These are phyloP conservation scores for Drechslera avenae DNA, from an alignment of 2,329 filamentous ascomycete genomes.

Conservation along the genomic window DNA sequence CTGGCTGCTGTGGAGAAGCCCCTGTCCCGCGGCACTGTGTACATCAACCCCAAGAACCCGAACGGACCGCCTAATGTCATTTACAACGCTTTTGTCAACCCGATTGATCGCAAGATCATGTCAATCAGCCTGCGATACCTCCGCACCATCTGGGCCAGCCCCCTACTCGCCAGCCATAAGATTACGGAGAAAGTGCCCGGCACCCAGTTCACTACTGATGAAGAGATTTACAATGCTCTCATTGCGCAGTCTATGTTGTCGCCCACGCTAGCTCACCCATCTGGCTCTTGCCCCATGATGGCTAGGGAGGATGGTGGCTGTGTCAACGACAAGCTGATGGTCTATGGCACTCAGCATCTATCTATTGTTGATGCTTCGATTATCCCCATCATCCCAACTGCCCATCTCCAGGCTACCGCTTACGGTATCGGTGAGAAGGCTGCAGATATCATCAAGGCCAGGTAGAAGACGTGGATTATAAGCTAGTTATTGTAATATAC, in stretches of 20 bases:
- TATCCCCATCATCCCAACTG: slow-evolving; percentile 38
- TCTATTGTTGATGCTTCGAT: slow-evolving; percentile 41
- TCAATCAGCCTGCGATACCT: slow-evolving; percentile 43
- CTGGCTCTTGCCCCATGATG: slow-evolving; percentile 40
- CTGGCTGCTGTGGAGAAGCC: slow-evolving; percentile 42
- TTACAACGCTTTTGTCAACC: slow-evolving; percentile 38
- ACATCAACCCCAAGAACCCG: slow-evolving; percentile 41
- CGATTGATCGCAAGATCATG: slow-evolving; percentile 33
- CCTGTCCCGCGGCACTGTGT: slow-evolving; percentile 41
- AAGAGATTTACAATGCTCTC: slow-evolving; percentile 28
- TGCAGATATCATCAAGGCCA: slow-evolving; percentile 40
- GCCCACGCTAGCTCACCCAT: slow-evolving; percentile 40
- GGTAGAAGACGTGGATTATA: slow-evolving; percentile 3
- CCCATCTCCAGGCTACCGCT: slow-evolving; percentile 39
- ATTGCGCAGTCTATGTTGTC: slow-evolving; percentile 24
- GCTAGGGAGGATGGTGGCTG: slow-evolving; percentile 32
- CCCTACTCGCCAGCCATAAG: slow-evolving; percentile 28
- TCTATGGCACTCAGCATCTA: slow-evolving; percentile 38
- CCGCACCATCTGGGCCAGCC: slow-evolving; percentile 38
- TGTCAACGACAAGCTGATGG: slow-evolving; percentile 31
- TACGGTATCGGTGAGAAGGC: slow-evolving; percentile 45
- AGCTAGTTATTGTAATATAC: too few species aligned
- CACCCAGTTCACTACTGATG: slow-evolving; percentile 28
- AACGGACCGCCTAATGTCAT: slow-evolving; percentile 32
- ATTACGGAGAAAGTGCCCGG: slow-evolving; percentile 33